Evolutionary conservation across 345 rosid genomes (phyloP).

Genomic region (Pugionium dolabratum): DNA sequence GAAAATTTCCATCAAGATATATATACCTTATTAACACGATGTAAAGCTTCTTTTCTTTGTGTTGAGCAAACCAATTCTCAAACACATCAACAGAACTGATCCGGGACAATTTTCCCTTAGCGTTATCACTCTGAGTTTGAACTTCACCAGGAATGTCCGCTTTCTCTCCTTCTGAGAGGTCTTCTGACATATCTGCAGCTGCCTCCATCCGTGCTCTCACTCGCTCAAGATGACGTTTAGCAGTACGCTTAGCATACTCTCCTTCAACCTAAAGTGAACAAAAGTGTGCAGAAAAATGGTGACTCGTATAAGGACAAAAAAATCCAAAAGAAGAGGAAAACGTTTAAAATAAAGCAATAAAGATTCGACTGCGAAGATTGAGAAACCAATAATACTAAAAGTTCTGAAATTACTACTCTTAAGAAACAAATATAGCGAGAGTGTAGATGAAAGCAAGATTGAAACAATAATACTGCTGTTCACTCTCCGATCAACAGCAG

Average conservation of each 20-base stretch:
- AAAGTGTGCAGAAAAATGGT: not conserved
- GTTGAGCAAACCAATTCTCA: conserved; percentile 66
- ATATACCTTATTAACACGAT: conserved; percentile 72
- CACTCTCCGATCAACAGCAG: not conserved
- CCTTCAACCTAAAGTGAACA: conserved; percentile 56
- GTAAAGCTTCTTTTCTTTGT: conserved; percentile 65
- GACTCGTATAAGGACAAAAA: not conserved
- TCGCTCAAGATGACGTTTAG: conserved; percentile 60
- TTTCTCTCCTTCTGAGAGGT: conserved; percentile 73
- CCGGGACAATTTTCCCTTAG: conserved; percentile 53
- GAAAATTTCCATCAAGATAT: too few relatives aligned
- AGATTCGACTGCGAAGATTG: not conserved
- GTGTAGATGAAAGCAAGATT: not conserved
- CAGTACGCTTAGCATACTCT: conserved; percentile 57
- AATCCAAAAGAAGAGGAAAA: not conserved
- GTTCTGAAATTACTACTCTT: too few relatives aligned
- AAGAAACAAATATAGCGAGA: too few relatives aligned
- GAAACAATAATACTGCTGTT: not conserved
- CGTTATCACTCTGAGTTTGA: conserved; percentile 54
- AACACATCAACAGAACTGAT: conserved; percentile 62
- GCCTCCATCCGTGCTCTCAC: conserved; percentile 76
- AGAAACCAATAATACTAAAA: not conserved
- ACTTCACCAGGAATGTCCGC: conserved; percentile 55
- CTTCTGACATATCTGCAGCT: conserved; percentile 77
- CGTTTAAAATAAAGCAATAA: not conserved